Evolutionary conservation across 768 basidiomycete genomes (phyloP), one percentile per base, ranked within the genome.

Genomic region (Boletus vermiculosoides): DNA sequence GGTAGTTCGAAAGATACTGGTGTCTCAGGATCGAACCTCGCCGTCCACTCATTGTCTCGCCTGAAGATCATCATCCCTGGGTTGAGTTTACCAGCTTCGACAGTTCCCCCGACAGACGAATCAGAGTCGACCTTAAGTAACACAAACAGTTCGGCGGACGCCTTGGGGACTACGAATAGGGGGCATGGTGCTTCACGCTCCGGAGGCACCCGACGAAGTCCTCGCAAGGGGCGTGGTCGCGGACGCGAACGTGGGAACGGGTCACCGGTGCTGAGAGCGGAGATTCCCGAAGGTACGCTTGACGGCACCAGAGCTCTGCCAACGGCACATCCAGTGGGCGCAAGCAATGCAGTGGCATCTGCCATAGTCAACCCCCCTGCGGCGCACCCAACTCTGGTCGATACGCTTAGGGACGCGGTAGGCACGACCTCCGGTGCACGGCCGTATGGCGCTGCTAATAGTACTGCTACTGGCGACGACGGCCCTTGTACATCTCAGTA

Each of bases 11-110:
- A 48, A 12, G n/a, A 2, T 30, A 41, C 50, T n/a, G 28, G 20
- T 2, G 16, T 18, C n/a, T n/a, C 55, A 23, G 45, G 28, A 36
- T 34, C 54, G 1, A 47, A 33, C 30, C 13, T 8, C 11, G n/a
- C 39, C 11, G 25, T 25, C 5, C 16, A 2, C 15, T 16, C 52
- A 10, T 8, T 13, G 10, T 12, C 52, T 23, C 36, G 47, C 30
- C 36, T 59, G 45, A 61, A 22, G 18, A 47, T 59, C 37, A 46
- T 2, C 30, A 25, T 57, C 23, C 64, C 57, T 40, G 18, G 31
- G 7, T 25, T 4, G 39, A 20, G 13, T 3, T 25, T 22, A 4
- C 30, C 28, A 0, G n/a, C 41, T 30, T 20, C 42, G 5, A 39
- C 23, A 20, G 40, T 10, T 12, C 8, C 33, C 18, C 7, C 10